These are phyloP conservation scores for Paxillus involutus DNA, from an alignment of 768 basidiomycete species.

Conservation along the genomic window DNA sequence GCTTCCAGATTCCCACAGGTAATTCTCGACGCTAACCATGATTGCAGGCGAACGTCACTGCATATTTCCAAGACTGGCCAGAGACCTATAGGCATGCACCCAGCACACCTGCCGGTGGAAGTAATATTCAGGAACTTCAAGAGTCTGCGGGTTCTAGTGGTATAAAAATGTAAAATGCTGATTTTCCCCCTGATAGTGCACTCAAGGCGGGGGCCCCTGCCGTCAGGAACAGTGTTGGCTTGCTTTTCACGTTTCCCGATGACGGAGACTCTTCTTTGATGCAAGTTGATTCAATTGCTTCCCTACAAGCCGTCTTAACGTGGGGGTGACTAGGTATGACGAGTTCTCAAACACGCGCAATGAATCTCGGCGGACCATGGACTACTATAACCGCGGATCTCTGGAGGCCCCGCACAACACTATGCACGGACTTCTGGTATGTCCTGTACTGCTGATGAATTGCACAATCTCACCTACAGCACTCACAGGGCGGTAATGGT, in stretches of 20 bases:
- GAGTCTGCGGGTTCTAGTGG: conserved; percentile 4
- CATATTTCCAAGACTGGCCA: conserved; percentile 20
- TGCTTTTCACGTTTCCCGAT: conserved; percentile 21
- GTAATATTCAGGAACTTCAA: conserved; percentile 14
- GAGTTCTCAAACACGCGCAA: conserved; percentile 26
- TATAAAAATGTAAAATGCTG: background rate
- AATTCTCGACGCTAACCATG: background rate
- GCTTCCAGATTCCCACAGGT: background rate
- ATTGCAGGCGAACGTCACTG: conserved; percentile 7
- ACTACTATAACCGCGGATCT: conserved; percentile 15
- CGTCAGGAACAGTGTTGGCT: conserved; percentile 16
- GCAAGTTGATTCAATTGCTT: conserved; percentile 1
- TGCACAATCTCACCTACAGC: background rate
- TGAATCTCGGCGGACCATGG: conserved; percentile 15
- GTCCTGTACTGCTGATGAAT: background rate
- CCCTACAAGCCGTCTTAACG: background rate
- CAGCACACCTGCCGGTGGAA: conserved; percentile 10
- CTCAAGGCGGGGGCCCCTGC: conserved; percentile 13
- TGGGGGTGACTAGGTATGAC: conserved; percentile 20
- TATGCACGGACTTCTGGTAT: conserved; percentile 17
- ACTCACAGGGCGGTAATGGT: conserved; percentile 24
- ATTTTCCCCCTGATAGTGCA: conserved; percentile 3
- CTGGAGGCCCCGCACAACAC: conserved; percentile 23
- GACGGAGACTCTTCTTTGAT: conserved; percentile 6
- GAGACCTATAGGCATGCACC: conserved; percentile 19